A percentile compares a stretch with the other conserved stretches of the same genome.
These are phyloP conservation scores for Magnaporthiopsis poae DNA, from an alignment of 2,329 filamentous ascomycete genomes.

Conservation along the genomic window DNA sequence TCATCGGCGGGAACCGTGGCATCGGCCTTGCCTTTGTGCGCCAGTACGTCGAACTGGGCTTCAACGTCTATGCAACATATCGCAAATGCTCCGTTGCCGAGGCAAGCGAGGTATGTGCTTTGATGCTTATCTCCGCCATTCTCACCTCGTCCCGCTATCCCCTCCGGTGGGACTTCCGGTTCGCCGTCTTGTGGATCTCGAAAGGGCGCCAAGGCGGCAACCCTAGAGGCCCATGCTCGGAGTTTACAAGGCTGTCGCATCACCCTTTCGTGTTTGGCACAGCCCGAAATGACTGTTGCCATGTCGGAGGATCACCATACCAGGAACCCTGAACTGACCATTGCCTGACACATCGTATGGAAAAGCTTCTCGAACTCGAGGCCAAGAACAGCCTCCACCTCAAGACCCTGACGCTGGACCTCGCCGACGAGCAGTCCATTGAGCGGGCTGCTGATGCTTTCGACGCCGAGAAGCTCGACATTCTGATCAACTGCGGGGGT, in stretches of 20 bases:
- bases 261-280: not conserved
- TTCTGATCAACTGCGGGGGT: constrained; percentile 10
- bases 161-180: too few species aligned
- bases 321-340: not conserved
- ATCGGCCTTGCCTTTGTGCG: constrained; percentile 8
- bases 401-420: constrained; percentile 7
- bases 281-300: not conserved
- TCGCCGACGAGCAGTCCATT: constrained; percentile 9
- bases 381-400: constrained; percentile 5
- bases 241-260: not conserved
- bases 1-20: constrained; percentile 7
- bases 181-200: not conserved
- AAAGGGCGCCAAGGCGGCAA: not conserved
- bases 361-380: constrained; percentile 7
- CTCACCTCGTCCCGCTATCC: not conserved
- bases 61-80: constrained; percentile 8
- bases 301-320: not conserved
- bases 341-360: not conserved
- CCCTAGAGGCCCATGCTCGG: too few species aligned
- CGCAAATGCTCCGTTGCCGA: constrained; percentile 4
- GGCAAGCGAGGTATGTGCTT: constrained; percentile 2
- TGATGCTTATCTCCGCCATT: too few species aligned
- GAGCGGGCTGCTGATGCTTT: constrained; percentile 4
- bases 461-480: constrained; percentile 5
- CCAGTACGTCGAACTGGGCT: constrained; percentile 8